phyloP scores from a whole-genome alignment of 768 basidiomycete species.

The Mycena haematopus region DNA sequence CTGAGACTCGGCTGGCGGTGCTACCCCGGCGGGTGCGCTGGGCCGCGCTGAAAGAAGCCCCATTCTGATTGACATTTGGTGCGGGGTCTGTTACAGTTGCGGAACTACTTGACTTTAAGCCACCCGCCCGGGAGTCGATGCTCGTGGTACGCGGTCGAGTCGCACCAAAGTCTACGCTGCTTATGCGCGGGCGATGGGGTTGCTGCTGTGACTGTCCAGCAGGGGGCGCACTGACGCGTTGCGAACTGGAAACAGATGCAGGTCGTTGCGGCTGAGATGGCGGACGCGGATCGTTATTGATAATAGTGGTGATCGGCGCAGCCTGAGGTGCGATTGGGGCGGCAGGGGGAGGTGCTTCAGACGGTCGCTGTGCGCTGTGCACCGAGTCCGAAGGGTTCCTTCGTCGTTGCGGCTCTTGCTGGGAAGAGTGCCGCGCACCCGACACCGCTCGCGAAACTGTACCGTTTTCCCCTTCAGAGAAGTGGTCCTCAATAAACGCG shows the following conservation, averaged over 20 bases:
- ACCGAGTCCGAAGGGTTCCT: background rate
- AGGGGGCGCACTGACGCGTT: slow-evolving; percentile 11
- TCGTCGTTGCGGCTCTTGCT: background rate
- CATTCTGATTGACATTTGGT: background rate
- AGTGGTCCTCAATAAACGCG: slow-evolving; percentile 18
- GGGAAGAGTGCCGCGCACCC: background rate
- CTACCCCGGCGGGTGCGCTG: slow-evolving; percentile 2
- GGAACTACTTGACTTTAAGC: background rate
- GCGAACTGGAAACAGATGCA: background rate
- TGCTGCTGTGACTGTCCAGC: background rate
- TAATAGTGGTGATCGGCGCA: too few species aligned
- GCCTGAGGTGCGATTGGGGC: background rate
- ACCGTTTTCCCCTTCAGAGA: background rate
- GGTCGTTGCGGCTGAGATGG: background rate
- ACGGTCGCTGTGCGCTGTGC: background rate
- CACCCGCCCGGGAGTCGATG: background rate
- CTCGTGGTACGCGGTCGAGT: background rate
- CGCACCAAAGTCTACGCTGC: background rate
- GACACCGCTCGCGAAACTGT: slow-evolving; percentile 1
- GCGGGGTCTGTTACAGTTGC: background rate
- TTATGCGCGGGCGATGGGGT: background rate
- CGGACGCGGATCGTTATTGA: background rate
- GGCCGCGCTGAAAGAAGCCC: background rate
- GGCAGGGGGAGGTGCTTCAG: background rate
- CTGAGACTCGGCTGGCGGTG: background rate